Conservation (phyloP, 2,329 filamentous ascomycete species). For the Colletotrichum liaoningense region DNA sequence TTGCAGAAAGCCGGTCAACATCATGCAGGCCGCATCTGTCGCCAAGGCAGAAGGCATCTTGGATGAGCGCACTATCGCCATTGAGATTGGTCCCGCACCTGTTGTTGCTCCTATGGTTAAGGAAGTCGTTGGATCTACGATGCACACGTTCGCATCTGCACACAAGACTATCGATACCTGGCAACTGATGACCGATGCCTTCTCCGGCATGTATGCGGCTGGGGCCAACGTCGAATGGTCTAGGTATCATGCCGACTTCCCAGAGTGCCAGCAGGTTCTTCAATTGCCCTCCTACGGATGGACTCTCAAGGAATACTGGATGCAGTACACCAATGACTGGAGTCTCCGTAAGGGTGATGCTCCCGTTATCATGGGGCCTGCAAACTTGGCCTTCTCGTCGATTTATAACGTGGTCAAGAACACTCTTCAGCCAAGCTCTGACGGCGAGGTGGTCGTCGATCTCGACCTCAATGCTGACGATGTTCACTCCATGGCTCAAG, state of each 20-base stretch:
- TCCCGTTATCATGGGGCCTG: conserved; percentile 46
- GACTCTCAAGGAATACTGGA: conserved; percentile 78
- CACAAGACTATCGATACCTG: conserved; percentile 74
- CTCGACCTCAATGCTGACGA: conserved; percentile 70
- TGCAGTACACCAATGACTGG: conserved; percentile 75
- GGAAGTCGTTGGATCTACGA: conserved; percentile 64
- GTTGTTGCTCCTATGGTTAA: conserved; percentile 73
- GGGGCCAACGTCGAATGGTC: conserved; percentile 76
- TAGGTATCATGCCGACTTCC: conserved; percentile 70
- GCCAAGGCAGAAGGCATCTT: conserved; percentile 64
- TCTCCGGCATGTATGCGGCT: conserved; percentile 67
- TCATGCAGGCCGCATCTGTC: conserved; percentile 66
- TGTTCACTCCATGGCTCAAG: conserved; percentile 68
- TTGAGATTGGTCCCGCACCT: conserved; percentile 78
- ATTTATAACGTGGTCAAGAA: conserved; percentile 71
- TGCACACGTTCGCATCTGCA: conserved; percentile 67
- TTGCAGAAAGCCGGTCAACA: conserved; percentile 74
- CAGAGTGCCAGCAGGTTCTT: conserved; percentile 58
- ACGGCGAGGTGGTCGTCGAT: conserved; percentile 70
- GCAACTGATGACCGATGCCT: conserved; percentile 68
- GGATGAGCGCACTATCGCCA: conserved; percentile 71
- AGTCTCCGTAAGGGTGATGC: conserved; percentile 77
- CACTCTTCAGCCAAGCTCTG: conserved; percentile 72
- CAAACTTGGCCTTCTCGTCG: conserved; percentile 47
- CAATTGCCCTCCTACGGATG: conserved; percentile 77